Base-by-base conservation (phyloP, 2,329 filamentous ascomycete genomes). In the Monosporascus ibericus region DNA sequence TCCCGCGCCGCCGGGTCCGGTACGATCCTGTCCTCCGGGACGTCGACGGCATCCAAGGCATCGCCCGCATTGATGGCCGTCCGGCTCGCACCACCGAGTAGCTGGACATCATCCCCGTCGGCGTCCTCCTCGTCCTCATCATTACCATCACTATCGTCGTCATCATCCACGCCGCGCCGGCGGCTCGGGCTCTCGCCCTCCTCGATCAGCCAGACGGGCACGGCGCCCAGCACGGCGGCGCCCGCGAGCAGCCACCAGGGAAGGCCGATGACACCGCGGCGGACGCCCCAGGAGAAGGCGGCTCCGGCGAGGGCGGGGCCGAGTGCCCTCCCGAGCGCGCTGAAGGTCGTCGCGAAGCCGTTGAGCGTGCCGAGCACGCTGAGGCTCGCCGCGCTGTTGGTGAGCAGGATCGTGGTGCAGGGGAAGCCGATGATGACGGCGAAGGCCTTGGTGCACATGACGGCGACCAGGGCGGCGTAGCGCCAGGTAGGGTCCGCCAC, bases 391-490 rank as follows among this genome's bases (percentile, higher is more conserved):
- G 90, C 90, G 9, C 86, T 90, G 70, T 96, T 96, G 27, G 92
- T 96, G 38, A 97, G 79, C 47, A 97, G 76, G 60, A 97, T 96
- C 6, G 90, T 95, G 25, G 82, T 86, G 63, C 89, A 94, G 0
- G 94, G 92, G 67, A 96, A 96, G 1, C 87, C 87, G 63, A 96
- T 86, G 58, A 95, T 94, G 54, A 85, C 84, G 39, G 80, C 82
- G 51, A 88, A 79, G 9, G 87, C 86, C 68, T 95, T 95, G 62
- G 85, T 60, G 42, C 89, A 70, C 75, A 96, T 84, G 38, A 95
- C 72, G 0, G 70, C 53, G 51, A 91, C 77, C 48, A 95, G 75
- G n/a, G 74, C 79, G 1, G 73, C 68, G 60, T 87, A 80, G 50
- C 88, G 87, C 3, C 63, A 46, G 0, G 54, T 59, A 0, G 66